Evolutionary conservation across 805 yeast species (phyloP), one percentile per base, ranked within the genome.

Genomic region (Candida boleticola): DNA sequence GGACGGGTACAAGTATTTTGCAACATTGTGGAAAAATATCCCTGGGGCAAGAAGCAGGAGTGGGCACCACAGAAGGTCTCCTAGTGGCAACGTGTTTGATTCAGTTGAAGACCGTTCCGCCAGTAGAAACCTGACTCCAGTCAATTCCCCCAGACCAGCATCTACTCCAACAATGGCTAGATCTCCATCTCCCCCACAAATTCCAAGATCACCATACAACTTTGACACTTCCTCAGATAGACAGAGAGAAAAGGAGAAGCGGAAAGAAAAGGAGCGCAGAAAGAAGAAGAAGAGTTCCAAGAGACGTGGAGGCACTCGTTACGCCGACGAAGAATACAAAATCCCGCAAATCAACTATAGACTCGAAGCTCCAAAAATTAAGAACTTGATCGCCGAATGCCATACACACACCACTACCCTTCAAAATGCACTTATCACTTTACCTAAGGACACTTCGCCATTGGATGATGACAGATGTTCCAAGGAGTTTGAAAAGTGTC

Each of bases 341-440:
- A 83, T 85, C 36, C 92, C 93, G 2, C 77, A 71, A 48, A 82
- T 86, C 50, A 77, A 86, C 58, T 67, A 87, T 49, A 72, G 68
- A 39, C 78, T 80, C 46, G 96, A 86, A 53, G 79, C 81, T 1
- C 90, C 96, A 16, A 80, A 74, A 57, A 84, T 92, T 46, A 71
- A 80, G 43, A 63, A 73, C 21, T 64, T 83, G 4, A 76, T 90
- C 37, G 87, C 95, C 1, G 84, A 86, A 43, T 81, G 95, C 16
- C 79, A 86, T 42, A 78, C 88, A 3, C 76, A 83, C 7, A 78
- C 96, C 4, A 83, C 89, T 1, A 78, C 82, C 16, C 69, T 93
- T 50, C 65, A 68, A 36, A 89, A 90, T 57, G 41, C 50, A 13
- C 55, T 71, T 36, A 48, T 64, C 36, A 49, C 57, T n/a, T 55